Evolutionary conservation across 805 yeast species (phyloP).

Genomic region (Zygosaccharomyces pseudorouxii): DNA sequence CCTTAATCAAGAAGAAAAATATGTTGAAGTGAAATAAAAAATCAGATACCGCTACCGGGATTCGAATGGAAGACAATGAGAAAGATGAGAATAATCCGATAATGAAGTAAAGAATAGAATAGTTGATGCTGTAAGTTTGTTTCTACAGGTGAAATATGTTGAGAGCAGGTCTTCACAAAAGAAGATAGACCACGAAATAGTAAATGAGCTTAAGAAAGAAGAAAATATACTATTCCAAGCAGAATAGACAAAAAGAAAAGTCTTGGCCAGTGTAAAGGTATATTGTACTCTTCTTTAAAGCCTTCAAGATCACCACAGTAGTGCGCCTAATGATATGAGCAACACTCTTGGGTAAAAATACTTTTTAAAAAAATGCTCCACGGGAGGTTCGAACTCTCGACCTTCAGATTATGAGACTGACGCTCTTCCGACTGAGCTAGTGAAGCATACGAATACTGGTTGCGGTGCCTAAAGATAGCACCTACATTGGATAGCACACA

Average conservation of each 20-base stretch:
- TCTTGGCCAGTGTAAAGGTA: too few species aligned
- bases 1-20: neutral
- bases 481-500: too few species aligned
- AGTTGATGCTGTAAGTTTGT: neutral
- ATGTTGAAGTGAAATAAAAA: neutral
- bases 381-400: conserved; percentile 49
- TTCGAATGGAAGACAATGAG: conserved; percentile 1
- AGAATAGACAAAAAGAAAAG: neutral
- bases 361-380: conserved; percentile 40
- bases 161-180: too few species aligned
- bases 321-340: too few species aligned
- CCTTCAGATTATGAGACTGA: conserved; percentile 50
- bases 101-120: too few species aligned
- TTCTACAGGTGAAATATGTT: too few species aligned
- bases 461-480: too few species aligned
- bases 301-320: too few species aligned
- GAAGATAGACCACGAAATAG: too few species aligned
- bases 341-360: too few species aligned
- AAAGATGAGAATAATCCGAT: neutral
- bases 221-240: neutral
- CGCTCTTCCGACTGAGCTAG: conserved; percentile 51
- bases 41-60: neutral
- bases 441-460: conserved; percentile 36
- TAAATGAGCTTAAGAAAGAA: too few species aligned
- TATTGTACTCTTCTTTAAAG: too few species aligned